Base-by-base conservation (phyloP, 108 stramenopile species). In the Fragilaria crotonensis region DNA sequence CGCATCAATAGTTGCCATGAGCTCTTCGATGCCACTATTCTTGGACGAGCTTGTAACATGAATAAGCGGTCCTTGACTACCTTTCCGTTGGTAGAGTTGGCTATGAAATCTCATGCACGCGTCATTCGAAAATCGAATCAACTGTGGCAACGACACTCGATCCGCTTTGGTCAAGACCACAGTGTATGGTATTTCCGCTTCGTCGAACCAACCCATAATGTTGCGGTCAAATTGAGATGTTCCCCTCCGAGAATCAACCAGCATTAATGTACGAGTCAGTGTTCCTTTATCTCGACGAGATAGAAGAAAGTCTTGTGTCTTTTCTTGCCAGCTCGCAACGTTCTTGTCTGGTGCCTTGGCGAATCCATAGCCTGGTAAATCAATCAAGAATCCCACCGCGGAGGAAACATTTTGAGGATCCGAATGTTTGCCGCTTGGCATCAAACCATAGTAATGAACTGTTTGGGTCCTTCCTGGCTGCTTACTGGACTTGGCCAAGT, bases 381-480 rank as follows among this genome's bases (percentile, higher is more conserved):
- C 90, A 2, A 91, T 79, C 0, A 88, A 54, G 46, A 54, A 84
- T 23, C 70, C 81, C 14, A 45, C 32, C 20, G 57, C 1, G 27
- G 22, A 18, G 23, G 3, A 26, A 52, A 19, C 19, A 28, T 28
- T 26, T 46, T 46, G 45, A 4, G 21, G 25, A 5, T 2, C 1
- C 26, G 22, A 18, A 25, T 25, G 19, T 30, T 41, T 55, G 23
- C 17, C 29, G 2, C 76, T 74, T 2, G 79, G 63, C 5, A 80
- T 28, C 52, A 91, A 57, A 18, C 79, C 90, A 66, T 85, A 96
- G 58, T 80, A 94, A 67, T 96, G 88, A 25, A 93, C 77, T 3
- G 78, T 79, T 59, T 91, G 91, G n/a, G 97, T 98, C 63, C 93
- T 66, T 18, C 97, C 97, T 26, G 97, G 92, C 5, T 59, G 49